These are phyloP conservation scores for Neurospora crassa DNA, from an alignment of 2,329 filamentous ascomycete genomes.

Conservation along the genomic window DNA sequence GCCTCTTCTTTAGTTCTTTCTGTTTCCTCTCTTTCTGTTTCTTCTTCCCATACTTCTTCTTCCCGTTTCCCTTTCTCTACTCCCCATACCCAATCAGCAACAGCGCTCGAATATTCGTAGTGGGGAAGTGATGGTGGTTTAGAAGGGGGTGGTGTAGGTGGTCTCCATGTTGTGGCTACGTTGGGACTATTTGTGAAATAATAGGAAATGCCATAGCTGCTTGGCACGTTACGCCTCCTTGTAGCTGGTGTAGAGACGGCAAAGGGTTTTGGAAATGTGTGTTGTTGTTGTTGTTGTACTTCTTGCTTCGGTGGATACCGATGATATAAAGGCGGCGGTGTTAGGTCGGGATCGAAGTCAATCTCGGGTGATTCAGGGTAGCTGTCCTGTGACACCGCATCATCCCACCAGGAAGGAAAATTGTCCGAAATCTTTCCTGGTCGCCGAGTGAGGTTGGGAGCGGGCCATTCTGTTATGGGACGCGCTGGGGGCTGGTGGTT, in stretches of 20 bases:
- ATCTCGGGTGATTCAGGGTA: not conserved
- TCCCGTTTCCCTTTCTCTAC: not conserved
- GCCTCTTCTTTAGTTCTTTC: too few relatives aligned
- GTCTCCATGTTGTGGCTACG: not conserved
- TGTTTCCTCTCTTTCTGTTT: not conserved
- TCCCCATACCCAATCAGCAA: not conserved
- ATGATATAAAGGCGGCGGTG: not conserved
- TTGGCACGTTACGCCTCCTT: not conserved
- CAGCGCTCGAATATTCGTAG: not conserved
- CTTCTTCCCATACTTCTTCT: not conserved
- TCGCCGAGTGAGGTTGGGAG: not conserved
- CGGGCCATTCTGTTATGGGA: not conserved
- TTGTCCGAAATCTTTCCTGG: not conserved
- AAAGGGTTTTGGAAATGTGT: not conserved
- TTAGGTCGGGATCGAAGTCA: not conserved
- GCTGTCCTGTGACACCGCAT: not conserved
- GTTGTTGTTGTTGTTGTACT: not conserved
- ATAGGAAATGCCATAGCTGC: not conserved
- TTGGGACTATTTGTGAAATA: not conserved
- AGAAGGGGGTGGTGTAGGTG: not conserved
- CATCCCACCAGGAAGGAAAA: not conserved
- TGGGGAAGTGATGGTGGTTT: not conserved
- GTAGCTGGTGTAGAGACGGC: not conserved
- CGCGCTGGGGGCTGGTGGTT: not conserved
- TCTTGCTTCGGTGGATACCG: not conserved